Evolutionary conservation across 371 early-diverging fungal species (phyloP), one percentile per base, ranked within the genome.

Genomic region (Mucor sp.): DNA sequence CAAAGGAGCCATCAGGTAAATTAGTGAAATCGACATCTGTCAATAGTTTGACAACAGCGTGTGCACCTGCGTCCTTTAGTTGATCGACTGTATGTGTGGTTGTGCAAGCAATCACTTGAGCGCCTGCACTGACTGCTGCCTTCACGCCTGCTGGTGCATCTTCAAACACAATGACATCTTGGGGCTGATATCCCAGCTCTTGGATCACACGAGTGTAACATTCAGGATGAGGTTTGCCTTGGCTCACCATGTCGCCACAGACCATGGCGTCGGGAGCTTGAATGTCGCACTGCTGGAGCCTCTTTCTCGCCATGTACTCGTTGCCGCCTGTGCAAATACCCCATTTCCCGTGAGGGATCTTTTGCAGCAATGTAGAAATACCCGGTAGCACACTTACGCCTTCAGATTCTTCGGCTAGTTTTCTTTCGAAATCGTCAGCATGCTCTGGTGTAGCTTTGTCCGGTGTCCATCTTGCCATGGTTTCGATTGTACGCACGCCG

Each of bases 141-240:
- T 65, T 60, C 6, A 87, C 77, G 1, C 88, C 91, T 0, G 89
- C 83, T 15, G 81, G 87, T 0, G 91, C 89, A 69, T 91, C 91
- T 69, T 91, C 91, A 77, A 91, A 89, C 7, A 91, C 91, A 23
- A 90, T 72, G 37, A 89, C 89, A 17, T 75, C 79, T 27, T 63
- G 59, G 0, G 88, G 70, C 44, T 84, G 74, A 1, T 75, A 47
- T 0, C 83, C 82, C 39, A 91, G 62, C 15, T 64, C 62, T 56
- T 65, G 56, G 6, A 88, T 85, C 0, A 79, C 85, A 21, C 63
- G 60, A 41, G 81, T 50, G 43, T 89, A 91, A 0, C 89, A 85
- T 61, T 90, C 90, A 4, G 90, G 90, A 60, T 84, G 63, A 14
- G 90, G 91, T 48, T 91, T 90, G 0, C 90, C 89, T 3, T 66